Evolutionary conservation across 192 early-diverging fungal species (phyloP).

Genomic region (Thamnidium elegans): DNA sequence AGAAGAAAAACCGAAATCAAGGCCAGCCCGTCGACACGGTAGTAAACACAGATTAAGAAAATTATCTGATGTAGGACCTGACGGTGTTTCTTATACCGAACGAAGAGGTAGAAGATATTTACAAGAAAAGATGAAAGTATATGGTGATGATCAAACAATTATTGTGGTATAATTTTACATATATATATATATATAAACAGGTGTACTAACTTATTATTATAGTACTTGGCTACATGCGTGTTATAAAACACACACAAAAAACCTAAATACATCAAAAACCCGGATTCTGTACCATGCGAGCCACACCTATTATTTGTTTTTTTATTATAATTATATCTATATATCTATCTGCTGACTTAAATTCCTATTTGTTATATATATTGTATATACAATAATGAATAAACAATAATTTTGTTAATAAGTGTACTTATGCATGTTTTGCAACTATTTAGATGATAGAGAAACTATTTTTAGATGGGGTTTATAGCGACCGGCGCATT

Average conservation of each 20-base stretch:
- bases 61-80: slow-evolving; percentile 2
- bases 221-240: slow-evolving; percentile 19
- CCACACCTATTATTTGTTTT: too few species aligned
- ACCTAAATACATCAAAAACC: background rate
- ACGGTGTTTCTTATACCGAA: slow-evolving; percentile 13
- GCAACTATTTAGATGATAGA: too few species aligned
- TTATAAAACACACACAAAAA: background rate
- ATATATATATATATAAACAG: background rate
- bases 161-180: slow-evolving; percentile 18
- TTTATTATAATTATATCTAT: too few species aligned
- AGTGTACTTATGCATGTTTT: too few species aligned
- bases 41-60: background rate
- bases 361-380: too few species aligned
- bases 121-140: slow-evolving; percentile 18
- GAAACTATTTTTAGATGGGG: too few species aligned
- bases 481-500: too few species aligned
- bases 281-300: too few species aligned
- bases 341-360: too few species aligned
- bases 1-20: background rate
- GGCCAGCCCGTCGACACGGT: background rate
- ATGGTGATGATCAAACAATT: slow-evolving; percentile 38
- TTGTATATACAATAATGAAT: too few species aligned
- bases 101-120: slow-evolving; percentile 23
- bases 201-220: background rate
- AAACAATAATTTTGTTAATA: too few species aligned